Percentiles rank a stretch among this genome's conserved stretches.
phyloP scores from a whole-genome alignment of 2,329 filamentous ascomycete species.

The Rhynchosporium agropyri region DNA sequence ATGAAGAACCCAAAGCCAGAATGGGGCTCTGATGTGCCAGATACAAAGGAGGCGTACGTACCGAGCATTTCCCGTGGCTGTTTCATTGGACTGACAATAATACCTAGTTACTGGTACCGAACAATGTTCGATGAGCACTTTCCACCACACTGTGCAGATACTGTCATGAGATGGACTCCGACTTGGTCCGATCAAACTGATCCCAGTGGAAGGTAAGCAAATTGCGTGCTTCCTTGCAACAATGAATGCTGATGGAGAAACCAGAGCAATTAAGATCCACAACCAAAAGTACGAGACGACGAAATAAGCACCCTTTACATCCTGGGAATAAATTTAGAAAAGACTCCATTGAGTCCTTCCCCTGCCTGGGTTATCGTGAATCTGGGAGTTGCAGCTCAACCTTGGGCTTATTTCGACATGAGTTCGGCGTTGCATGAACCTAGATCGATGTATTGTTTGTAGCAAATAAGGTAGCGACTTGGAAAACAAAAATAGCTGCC shows the following conservation, averaged over 20 bases:
- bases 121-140: conserved; percentile 99
- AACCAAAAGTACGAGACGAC: conserved; percentile 68
- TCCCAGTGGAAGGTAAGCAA: conserved; percentile 70
- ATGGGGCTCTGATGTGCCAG: conserved; percentile 90
- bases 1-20: conserved; percentile 97
- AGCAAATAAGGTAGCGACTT: conserved; percentile 16
- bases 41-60: conserved; percentile 90
- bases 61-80: background rate
- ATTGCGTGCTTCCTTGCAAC: background rate
- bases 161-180: conserved; percentile 94
- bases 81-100: conserved; percentile 23
- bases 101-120: conserved; percentile 86
- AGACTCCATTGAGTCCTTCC: background rate
- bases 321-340: background rate
- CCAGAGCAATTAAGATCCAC: conserved; percentile 75
- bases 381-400: conserved; percentile 11
- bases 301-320: conserved; percentile 19
- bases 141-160: conserved; percentile 85
- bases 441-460: conserved; percentile 15
- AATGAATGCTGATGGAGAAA: conserved; percentile 23
- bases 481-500: background rate
- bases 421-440: conserved; percentile 13
- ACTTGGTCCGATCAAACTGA: conserved; percentile 97
- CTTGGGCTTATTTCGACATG: conserved; percentile 1
- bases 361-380: conserved; percentile 2